Conservation (phyloP, 805 yeast species). For the Debaryomyces prosopidis region DNA sequence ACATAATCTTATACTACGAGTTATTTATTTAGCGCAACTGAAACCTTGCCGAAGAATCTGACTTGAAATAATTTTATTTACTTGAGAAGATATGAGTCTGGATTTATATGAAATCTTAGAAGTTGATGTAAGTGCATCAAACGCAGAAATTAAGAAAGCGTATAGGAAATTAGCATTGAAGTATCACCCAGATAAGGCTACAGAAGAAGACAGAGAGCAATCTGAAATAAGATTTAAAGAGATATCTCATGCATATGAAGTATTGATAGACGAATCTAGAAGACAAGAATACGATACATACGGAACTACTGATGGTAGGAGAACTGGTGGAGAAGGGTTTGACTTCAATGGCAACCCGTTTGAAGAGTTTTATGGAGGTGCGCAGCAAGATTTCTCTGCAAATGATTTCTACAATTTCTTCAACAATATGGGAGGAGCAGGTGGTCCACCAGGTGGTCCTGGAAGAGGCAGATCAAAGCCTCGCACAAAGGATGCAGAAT, state of each 20-base stretch:
- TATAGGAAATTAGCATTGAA: conserved; percentile 80
- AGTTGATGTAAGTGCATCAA: conserved; percentile 62
- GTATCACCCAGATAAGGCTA: conserved; percentile 88
- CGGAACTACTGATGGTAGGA: conserved; percentile 41
- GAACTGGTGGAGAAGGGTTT: conserved; percentile 17
- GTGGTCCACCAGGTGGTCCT: conserved; percentile 13
- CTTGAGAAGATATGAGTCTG: conserved; percentile 8
- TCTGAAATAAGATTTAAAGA: conserved; percentile 84
- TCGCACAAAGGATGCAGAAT: conserved; percentile 66
- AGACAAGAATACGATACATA: conserved; percentile 60
- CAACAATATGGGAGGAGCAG: conserved; percentile 40
- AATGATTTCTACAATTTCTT: conserved; percentile 78
- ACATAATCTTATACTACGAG: not conserved
- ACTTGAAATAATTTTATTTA: too few species aligned
- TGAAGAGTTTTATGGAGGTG: conserved; percentile 37
- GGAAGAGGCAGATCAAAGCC: conserved; percentile 19
- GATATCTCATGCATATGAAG: conserved; percentile 82
- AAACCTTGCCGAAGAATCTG: too few species aligned
- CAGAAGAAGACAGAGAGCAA: conserved; percentile 61
- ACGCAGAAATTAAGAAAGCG: conserved; percentile 76
- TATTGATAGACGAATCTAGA: conserved; percentile 67
- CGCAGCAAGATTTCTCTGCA: conserved; percentile 51
- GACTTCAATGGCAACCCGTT: conserved; percentile 35
- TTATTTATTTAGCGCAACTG: too few species aligned
- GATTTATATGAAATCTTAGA: conserved; percentile 69